Base-by-base conservation (phyloP, 148 eudicot genomes). In the Vaccinium macrocarpon region DNA sequence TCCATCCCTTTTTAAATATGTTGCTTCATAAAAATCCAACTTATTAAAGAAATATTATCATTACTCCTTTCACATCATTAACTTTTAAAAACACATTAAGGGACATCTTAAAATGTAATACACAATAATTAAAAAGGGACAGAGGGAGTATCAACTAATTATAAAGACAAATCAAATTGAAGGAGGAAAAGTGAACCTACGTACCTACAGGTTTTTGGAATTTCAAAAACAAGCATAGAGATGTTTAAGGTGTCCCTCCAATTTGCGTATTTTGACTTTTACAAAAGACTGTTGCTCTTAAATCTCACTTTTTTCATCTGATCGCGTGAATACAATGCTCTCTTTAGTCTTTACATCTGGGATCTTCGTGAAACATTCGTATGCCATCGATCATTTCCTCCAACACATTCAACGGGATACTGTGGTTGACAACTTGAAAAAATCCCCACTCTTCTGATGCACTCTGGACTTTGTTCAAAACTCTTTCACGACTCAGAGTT, bases 241-340 rank as follows among this genome's bases (percentile, higher is more conserved):
- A 46, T 74, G 78, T 1, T 3, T 49, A 86, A 77, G 49, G 80
- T 87, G 49, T 91, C 93, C 68, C 92, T 83, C 93, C 93, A 91
- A 27, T 86, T 87, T 7, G 85, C 77, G 2, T 85, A 53, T 2
- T 64, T 29, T 0, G 87, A 75, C 2, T 11, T 1, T n/a, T 70
- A 85, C 77, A 92, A 80, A 76, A 87, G 88, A 84, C 52, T 79
- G 51, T 92, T 91, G 23, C 85, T 82, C 5, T 71, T 66, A 53
- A 49, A 89, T 2, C 56, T 19, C 15, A 92, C 42, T n/a, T 48
- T 84, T 11, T 42, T 86, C 4, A 32, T 25, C 2, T 27, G 4
- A 29, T 89, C 93, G 0, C 89, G 84, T 0, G 91, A 56, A 32
- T 92, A 90, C 2, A 64, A 84, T 15, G 46, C 10, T 48, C 87